A percentile compares a stretch with the other conserved stretches of the same genome.
Conservation (phyloP, 192 early-diverging fungal species). For the Podila clonocystis region DNA sequence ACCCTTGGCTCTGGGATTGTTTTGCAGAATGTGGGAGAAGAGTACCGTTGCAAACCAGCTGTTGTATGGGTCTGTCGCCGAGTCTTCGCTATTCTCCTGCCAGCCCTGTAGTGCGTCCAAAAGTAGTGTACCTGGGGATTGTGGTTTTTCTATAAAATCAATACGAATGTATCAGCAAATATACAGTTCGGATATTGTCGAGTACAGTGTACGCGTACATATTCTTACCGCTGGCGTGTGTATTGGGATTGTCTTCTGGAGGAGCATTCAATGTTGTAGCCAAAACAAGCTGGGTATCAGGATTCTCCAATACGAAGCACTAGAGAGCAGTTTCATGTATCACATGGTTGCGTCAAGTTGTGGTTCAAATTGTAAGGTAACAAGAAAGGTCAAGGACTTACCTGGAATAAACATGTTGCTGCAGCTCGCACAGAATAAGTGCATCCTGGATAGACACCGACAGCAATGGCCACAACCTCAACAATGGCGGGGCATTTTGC, state of each 20-base stretch:
- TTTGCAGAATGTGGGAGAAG: constrained; percentile 80
- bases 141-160: constrained; percentile 65
- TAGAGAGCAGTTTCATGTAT: constrained; percentile 9
- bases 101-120: constrained; percentile 83
- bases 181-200: too few relatives aligned
- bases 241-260: constrained; percentile 76
- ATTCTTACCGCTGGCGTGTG: constrained; percentile 55
- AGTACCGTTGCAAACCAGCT: constrained; percentile 91
- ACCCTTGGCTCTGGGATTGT: constrained; percentile 81
- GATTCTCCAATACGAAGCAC: constrained; percentile 84
- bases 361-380: background rate
- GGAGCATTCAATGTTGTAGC: constrained; percentile 87
- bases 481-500: constrained; percentile 85
- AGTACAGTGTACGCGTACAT: background rate
- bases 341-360: background rate
- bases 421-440: constrained; percentile 79
- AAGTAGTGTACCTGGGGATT: constrained; percentile 91
- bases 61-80: constrained; percentile 77
- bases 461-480: constrained; percentile 80
- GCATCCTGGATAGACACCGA: constrained; percentile 61
- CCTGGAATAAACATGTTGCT: constrained; percentile 83
- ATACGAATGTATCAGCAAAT: background rate
- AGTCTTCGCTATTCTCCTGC: constrained; percentile 61
- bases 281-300: constrained; percentile 88
- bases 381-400: constrained; percentile 9